Percentiles rank a stretch among this genome's conserved stretches.
These are phyloP conservation scores for Dactylonectria macrodidyma DNA, from an alignment of 2,329 filamentous ascomycete species.

Conservation along the genomic window DNA sequence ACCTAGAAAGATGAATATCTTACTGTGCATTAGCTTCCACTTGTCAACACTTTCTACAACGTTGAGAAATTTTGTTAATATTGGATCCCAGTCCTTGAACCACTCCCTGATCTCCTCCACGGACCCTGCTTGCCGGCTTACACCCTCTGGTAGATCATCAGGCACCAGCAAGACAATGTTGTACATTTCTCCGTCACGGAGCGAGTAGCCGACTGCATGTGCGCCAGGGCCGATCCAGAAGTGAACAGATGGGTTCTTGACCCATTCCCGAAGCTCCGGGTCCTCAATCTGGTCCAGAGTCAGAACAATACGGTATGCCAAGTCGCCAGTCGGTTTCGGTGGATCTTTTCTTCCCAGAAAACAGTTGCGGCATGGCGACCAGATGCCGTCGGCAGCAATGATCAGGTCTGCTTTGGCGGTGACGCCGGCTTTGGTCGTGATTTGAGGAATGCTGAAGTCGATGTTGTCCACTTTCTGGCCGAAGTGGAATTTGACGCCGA, in stretches of 20 bases:
- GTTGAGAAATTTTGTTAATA: conserved; percentile 59
- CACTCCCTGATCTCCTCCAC: conserved; percentile 72
- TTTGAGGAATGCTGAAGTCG: conserved; percentile 61
- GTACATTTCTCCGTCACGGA: conserved; percentile 71
- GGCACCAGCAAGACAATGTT: conserved; percentile 78
- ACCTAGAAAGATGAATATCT: conserved; percentile 33
- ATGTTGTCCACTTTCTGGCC: conserved; percentile 63
- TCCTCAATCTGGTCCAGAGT: conserved; percentile 66
- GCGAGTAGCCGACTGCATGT: conserved; percentile 75
- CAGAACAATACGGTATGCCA: conserved; percentile 76
- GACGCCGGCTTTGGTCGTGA: conserved; percentile 57
- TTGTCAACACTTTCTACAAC: conserved; percentile 74
- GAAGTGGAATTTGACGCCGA: conserved; percentile 67
- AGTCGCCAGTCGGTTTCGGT: conserved; percentile 72
- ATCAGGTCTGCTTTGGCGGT: conserved; percentile 54
- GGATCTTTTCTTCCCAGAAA: conserved; percentile 62
- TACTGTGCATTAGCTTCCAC: conserved; percentile 76
- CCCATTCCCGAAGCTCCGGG: conserved; percentile 64
- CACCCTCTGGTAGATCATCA: conserved; percentile 70
- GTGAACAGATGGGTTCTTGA: conserved; percentile 66
- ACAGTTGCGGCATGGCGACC: conserved; percentile 69
- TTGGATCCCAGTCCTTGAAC: conserved; percentile 77
- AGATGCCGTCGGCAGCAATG: conserved; percentile 75
- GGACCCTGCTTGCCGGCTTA: conserved; percentile 66
- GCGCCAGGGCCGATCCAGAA: conserved; percentile 76